phyloP scores from a whole-genome alignment of 2,329 filamentous ascomycete species.

The Fusarium mundagurra region DNA sequence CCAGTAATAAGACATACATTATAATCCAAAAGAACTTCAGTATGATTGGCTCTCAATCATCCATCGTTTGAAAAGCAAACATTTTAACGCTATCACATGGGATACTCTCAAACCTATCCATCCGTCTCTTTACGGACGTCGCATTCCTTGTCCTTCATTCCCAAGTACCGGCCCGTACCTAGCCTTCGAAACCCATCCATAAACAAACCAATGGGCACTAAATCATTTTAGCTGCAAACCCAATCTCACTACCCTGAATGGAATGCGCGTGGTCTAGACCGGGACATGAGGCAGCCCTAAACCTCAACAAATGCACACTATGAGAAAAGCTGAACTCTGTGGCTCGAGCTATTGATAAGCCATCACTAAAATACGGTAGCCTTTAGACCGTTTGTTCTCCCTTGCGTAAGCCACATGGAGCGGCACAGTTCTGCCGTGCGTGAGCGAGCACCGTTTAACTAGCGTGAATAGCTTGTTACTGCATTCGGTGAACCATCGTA shows the following conservation, averaged over 20 bases:
- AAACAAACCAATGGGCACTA: neutral
- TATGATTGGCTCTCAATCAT: neutral
- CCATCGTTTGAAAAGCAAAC: neutral
- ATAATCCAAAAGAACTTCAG: neutral
- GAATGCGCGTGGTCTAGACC: slow-evolving; percentile 8
- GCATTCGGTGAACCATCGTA: neutral
- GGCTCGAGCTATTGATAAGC: neutral
- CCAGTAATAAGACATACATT: neutral
- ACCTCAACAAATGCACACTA: neutral
- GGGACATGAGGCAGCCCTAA: neutral
- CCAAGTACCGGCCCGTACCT: slow-evolving; percentile 14
- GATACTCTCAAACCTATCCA: neutral
- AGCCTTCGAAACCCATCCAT: neutral
- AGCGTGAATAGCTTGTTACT: neutral
- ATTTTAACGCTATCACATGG: neutral
- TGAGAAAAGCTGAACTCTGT: neutral
- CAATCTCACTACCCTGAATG: neutral
- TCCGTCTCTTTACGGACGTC: neutral
- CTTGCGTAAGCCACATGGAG: neutral
- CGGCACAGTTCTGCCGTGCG: slow-evolving; percentile 2
- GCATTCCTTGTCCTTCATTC: neutral
- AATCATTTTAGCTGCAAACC: neutral
- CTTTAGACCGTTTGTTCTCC: neutral
- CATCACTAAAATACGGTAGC: neutral
- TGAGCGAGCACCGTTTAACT: neutral